These are phyloP conservation scores for Colletotrichum caudatum DNA, from an alignment of 2,329 filamentous ascomycete species.

Conservation along the genomic window DNA sequence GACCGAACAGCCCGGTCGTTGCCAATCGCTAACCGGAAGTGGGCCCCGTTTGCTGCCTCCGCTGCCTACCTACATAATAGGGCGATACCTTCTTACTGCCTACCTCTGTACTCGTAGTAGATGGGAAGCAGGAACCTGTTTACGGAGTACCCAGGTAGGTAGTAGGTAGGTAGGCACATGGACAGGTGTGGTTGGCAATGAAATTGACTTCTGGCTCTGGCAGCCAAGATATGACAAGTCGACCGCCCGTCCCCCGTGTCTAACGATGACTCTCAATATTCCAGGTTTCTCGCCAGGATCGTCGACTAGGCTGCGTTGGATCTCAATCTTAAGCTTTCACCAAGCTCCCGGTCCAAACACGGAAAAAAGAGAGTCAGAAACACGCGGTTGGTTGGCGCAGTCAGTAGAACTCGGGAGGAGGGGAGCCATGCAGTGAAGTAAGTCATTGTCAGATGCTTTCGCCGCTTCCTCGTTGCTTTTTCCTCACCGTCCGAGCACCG, in stretches of 20 bases:
- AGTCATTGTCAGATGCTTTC: conserved; percentile 41
- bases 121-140: too few relatives aligned
- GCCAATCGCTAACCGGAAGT: conserved; percentile 33
- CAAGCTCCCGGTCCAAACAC: conserved; percentile 10
- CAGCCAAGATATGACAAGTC: background rate
- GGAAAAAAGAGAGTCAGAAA: conserved; percentile 25
- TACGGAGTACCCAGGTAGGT: too few relatives aligned
- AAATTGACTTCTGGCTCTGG: background rate
- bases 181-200: too few relatives aligned
- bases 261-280: background rate
- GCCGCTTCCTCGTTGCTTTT: conserved; percentile 36
- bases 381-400: background rate
- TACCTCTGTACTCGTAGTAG: too few relatives aligned
- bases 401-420: background rate
- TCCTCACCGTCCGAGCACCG: conserved; percentile 31
- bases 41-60: background rate
- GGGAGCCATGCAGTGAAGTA: conserved; percentile 35
- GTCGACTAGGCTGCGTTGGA: background rate
- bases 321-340: background rate
- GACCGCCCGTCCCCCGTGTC: background rate
- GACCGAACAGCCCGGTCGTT: conserved; percentile 34
- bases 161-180: too few relatives aligned
- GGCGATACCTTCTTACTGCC: too few relatives aligned
- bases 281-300: background rate
- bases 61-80: background rate